Conservation (phyloP, 1,284 basidiomycete species). For the Ustilago hordei region DNA sequence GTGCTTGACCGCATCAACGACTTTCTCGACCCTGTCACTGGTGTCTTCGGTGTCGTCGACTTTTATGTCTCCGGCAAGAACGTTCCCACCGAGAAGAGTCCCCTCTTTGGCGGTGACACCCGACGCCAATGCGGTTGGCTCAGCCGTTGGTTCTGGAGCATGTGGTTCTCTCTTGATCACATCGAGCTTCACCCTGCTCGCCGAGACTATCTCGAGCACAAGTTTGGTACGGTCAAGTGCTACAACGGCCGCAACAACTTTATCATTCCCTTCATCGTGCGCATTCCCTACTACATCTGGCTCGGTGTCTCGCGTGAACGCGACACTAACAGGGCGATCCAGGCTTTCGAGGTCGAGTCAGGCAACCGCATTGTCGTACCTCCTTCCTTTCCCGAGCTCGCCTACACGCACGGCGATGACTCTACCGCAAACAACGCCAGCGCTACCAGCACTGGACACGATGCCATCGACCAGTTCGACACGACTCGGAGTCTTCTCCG, state of each 20-base stretch:
- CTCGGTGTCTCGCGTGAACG: constrained; percentile 78
- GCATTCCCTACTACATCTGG: constrained; percentile 82
- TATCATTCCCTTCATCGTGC: constrained; percentile 77
- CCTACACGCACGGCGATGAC: constrained; percentile 41
- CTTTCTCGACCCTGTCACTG: constrained; percentile 77
- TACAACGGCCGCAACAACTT: constrained; percentile 82
- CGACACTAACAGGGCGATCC: constrained; percentile 75
- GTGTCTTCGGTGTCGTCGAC: constrained; percentile 80
- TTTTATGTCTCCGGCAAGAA: constrained; percentile 81
- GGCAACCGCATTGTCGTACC: constrained; percentile 74
- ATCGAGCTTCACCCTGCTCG: constrained; percentile 78
- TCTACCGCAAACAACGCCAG: constrained; percentile 39
- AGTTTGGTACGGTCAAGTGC: constrained; percentile 77
- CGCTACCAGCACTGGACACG: constrained; percentile 68
- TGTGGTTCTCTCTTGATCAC: constrained; percentile 81
- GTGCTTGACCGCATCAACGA: constrained; percentile 80
- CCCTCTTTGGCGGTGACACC: constrained; percentile 76
- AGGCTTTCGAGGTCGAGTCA: constrained; percentile 79
- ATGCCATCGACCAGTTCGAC: constrained; percentile 47
- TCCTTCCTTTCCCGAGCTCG: constrained; percentile 65
- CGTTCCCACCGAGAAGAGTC: constrained; percentile 74
- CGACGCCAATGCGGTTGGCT: constrained; percentile 80
- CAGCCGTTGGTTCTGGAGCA: constrained; percentile 78
- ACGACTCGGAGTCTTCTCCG: constrained; percentile 63
- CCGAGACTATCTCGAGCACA: constrained; percentile 81